Evolutionary conservation across 768 basidiomycete genomes (phyloP), one percentile per base, ranked within the genome.

Genomic region (Psilocybe sp.): DNA sequence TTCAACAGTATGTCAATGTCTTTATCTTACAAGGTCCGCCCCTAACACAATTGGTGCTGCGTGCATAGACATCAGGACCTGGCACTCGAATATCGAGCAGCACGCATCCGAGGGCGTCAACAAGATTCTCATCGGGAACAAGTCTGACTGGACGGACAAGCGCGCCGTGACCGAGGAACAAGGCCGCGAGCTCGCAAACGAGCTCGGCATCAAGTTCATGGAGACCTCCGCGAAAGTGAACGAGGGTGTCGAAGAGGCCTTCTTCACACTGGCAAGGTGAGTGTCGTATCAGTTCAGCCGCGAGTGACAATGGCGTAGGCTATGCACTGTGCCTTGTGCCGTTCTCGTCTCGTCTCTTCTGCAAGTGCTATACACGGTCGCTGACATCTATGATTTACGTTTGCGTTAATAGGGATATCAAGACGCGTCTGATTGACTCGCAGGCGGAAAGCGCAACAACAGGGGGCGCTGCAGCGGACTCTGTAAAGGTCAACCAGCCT

Each of bases 61-160:
- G 16, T 32, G 32, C 51, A 34, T 50, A 98, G 96, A 98, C 74
- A 95, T 98, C 69, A 91, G 94, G 58, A 96, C 92, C 57, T 98
- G 97, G 97, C 92, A 98, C 69, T 72, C 87, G 33, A 98, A 98
- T 67, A 94, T 98, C 57, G 97, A 98, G 70, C 96, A 98, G 66
- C 95, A 98, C 66, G 97, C 97, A 34, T 97, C 96, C 1, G 93
- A 98, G 58, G 94, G 93, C 34, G 97, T 98, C 56, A 98, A 98
- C 84, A 98, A 98, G 83, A 92, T 99, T 53, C 84, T 98, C 46
- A 91, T 98, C 57, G 97, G 97, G 35, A 99, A 99, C 77, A 99
- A 99, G 71, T 98, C 90, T 39, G 97, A 99, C 69, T 97, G 95
- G 93, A 84, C 86, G 49, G 96, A 98, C 70, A 98, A 97, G 75